Base-by-base conservation (phyloP, 768 basidiomycete genomes). In the Mycena galopus region DNA sequence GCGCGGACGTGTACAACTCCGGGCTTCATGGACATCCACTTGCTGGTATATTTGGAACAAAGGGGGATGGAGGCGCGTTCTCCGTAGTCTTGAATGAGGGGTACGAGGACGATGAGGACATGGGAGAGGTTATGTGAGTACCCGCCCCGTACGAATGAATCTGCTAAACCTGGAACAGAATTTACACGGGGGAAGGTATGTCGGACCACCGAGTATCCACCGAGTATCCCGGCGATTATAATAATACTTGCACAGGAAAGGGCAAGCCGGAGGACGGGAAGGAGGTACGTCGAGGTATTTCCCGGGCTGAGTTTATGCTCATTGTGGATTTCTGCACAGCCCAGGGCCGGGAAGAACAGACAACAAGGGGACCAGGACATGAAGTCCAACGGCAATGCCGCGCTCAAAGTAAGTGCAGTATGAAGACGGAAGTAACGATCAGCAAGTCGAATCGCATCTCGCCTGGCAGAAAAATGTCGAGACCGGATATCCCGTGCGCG, bases 101-200 rank as follows among this genome's bases (percentile, higher is more conserved):
- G 3, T 75, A 75, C 50, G 66, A 67, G 44, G 74, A 75, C 47
- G 74, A 75, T 53, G 55, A 72, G 32, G 74, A 75, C 53, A 37
- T 23, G 30, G 74, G 71, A 14, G 67, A 75, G 11, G 42, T 17
- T 1, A 75, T 75, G 74, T 72, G 21, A 47, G 67, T 66, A 9
- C 11, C 6, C 11, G 8, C 17, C 33, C 17, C 0, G 2, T 32
- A 10, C 7, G 8, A 7, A 2, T 44, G 8, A 2, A n/a, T 1
- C 10, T 27, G 9, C 44, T 8, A 39, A 39, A 17, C 57, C 42
- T 2, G 57, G 25, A 12, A 29, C 55, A 75, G 74, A 67, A 72
- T 72, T 29, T 75, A 72, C 55, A 75, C 74, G 17, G 74, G 74
- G 3, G 74, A 72, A 75, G 74, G 74, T 69, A 61, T 21, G 62